phyloP scores from a whole-genome alignment of 305 asterid genomes.

The Rubia balearica region DNA sequence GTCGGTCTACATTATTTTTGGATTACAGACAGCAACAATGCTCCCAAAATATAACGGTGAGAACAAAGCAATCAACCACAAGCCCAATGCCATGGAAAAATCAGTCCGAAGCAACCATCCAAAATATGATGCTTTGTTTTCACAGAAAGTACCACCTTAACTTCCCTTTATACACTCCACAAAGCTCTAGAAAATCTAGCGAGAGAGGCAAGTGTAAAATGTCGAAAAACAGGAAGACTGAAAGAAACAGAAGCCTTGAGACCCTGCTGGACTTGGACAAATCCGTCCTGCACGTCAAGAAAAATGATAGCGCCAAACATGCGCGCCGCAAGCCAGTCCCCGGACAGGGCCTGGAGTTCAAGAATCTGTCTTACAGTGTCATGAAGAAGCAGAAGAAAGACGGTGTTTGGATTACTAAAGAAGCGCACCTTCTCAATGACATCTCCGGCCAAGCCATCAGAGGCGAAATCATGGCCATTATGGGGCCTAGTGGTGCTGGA shows the following conservation, averaged over 20 bases:
- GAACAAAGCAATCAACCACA: constrained; percentile 13
- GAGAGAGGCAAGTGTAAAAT: constrained; percentile 12
- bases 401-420: constrained; percentile 65
- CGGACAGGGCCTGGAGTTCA: constrained; percentile 75
- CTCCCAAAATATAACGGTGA: neutral
- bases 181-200: neutral
- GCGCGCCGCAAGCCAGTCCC: constrained; percentile 44
- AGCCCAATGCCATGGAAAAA: constrained; percentile 12
- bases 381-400: constrained; percentile 63
- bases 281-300: constrained; percentile 20
- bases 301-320: constrained; percentile 29
- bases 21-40: neutral
- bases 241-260: constrained; percentile 48
- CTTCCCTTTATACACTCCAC: constrained; percentile 24
- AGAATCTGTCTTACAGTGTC: constrained; percentile 60
- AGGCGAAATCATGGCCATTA: constrained; percentile 78
- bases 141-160: constrained; percentile 8
- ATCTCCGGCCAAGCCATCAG: constrained; percentile 77
- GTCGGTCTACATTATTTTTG: neutral
- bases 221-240: constrained; percentile 31
- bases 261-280: constrained; percentile 53
- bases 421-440: constrained; percentile 62
- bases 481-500: constrained; percentile 95
- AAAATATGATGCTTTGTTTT: constrained; percentile 15
- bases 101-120: constrained; percentile 10